These are phyloP conservation scores for Medicago ruthenica DNA, from an alignment of 306 rosid species.

Conservation along the genomic window DNA sequence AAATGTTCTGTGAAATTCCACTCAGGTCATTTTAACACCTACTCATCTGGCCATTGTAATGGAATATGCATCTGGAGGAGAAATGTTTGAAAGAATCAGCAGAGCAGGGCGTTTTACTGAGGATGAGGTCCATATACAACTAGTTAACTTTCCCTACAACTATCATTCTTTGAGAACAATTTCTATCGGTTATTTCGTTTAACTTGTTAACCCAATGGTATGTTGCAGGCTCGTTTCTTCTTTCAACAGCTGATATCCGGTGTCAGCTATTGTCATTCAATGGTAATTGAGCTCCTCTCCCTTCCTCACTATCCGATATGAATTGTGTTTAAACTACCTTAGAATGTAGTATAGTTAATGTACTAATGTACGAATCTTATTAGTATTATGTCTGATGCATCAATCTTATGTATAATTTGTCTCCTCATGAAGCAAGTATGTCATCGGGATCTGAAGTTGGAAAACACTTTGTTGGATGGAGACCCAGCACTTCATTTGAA, in stretches of 20 bases:
- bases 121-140: constrained; percentile 71
- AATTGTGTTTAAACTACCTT: neutral
- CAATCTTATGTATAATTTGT: constrained; percentile 26
- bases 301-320: neutral
- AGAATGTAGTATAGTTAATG: constrained; percentile 14
- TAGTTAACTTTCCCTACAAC: constrained; percentile 20
- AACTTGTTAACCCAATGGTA: constrained; percentile 28
- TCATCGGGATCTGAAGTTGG: constrained; percentile 94
- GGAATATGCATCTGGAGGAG: constrained; percentile 99
- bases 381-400: constrained; percentile 16
- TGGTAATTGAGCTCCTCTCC: constrained; percentile 62
- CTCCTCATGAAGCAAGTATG: constrained; percentile 84
- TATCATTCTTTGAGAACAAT: neutral
- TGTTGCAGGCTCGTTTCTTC: constrained; percentile 92
- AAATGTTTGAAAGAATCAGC: constrained; percentile 76
- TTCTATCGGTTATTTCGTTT: neutral
- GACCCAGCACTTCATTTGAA: constrained; percentile 82
- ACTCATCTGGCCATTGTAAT: constrained; percentile 94
- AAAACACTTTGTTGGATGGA: constrained; percentile 95
- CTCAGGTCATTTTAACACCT: constrained; percentile 84
- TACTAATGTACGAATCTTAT: neutral
- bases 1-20: constrained; percentile 10
- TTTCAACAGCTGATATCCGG: constrained; percentile 98
- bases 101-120: constrained; percentile 82
- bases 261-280: constrained; percentile 90